Base-by-base conservation (phyloP, 2,329 filamentous ascomycete species). In the Pleoardoris graminearum region DNA sequence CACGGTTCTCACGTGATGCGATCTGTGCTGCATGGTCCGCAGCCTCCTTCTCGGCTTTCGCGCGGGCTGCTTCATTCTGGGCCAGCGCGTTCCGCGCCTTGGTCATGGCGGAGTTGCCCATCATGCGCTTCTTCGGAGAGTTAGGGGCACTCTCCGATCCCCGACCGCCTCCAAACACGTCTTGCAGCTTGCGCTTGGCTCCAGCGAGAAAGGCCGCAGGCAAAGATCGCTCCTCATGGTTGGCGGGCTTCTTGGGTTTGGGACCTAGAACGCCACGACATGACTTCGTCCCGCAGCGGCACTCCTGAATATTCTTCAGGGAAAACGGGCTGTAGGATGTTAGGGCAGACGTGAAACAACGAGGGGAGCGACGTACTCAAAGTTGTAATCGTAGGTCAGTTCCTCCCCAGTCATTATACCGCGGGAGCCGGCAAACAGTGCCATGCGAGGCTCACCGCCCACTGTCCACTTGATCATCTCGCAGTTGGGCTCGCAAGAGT, bases 391-490 rank as follows among this genome's bases (percentile, higher is more conserved):
- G 71, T 99, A 99, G 0, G 92, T 97, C 55, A 99, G 79, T 75
- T 99, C 94, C 58, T 97, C 91, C 21, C 94, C 94, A 10, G 92
- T 96, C 85, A 89, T 89, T 70, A 99, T 93, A 12, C 91, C 91
- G 42, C 82, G 80, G 63, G 95, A 89, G 27, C 93, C 93, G 11
- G 94, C 94, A 71, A 99, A 99, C 1, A 99, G 83, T 14, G 92
- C 94, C 91, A 99, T 97, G 50, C 94, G 86, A 36, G 93, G 93
- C 72, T 96, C 91, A 23, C 92, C 92, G 43, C 87, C 87, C 49
- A 99, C 94, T 56, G 92, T 93, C 91, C 91, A 96, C 73, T 97
- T 97, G 67, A 96, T 91, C 92, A 99, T 97, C 57, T 89, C 85
- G 75, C 93, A 97, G 70, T 99, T 99, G 2, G 94, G 94, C 51